phyloP scores from a whole-genome alignment of 257 asterid genomes.

The Dorcoceras hygrometricum region DNA sequence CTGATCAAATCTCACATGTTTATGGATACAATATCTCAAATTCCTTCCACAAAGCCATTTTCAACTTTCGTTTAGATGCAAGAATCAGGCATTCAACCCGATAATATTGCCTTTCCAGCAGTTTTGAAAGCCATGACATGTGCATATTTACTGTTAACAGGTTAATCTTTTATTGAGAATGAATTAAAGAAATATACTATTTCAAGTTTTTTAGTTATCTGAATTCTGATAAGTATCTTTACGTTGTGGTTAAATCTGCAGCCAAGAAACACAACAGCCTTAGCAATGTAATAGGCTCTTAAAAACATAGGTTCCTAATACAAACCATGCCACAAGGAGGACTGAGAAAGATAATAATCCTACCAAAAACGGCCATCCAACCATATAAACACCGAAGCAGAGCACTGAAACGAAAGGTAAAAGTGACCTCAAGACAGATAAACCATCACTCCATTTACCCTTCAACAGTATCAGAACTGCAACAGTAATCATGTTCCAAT shows the following conservation, averaged over 20 bases:
- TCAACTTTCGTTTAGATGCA: conserved; percentile 60
- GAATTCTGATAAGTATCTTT: no score
- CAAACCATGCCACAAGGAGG: conserved; percentile 64
- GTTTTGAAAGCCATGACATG: conserved; percentile 45
- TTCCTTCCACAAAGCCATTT: conserved; percentile 57
- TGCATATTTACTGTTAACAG: no score
- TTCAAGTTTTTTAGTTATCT: no score
- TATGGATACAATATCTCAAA: conserved; percentile 62
- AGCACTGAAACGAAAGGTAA: conserved; percentile 60
- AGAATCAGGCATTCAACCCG: conserved; percentile 57
- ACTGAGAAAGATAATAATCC: conserved; percentile 62
- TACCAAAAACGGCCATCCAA: conserved; percentile 75
- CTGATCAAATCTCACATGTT: conserved; percentile 31
- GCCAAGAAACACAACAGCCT: conserved; percentile 19
- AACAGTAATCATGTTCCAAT: conserved; percentile 83
- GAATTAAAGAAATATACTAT: no score
- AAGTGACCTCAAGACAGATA: conserved; percentile 61
- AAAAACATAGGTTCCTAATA: conserved; percentile 48
- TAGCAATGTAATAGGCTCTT: conserved; percentile 56
- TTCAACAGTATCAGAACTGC: conserved; percentile 59
- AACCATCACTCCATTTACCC: conserved; percentile 71
- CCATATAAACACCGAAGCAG: conserved; percentile 66
- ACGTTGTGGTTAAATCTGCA: not conserved
- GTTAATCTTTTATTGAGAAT: no score
- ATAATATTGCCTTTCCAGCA: conserved; percentile 73